Evolutionary conservation across 2,329 filamentous ascomycete species (phyloP).

Genomic region (Sarocladium brachiariae): DNA sequence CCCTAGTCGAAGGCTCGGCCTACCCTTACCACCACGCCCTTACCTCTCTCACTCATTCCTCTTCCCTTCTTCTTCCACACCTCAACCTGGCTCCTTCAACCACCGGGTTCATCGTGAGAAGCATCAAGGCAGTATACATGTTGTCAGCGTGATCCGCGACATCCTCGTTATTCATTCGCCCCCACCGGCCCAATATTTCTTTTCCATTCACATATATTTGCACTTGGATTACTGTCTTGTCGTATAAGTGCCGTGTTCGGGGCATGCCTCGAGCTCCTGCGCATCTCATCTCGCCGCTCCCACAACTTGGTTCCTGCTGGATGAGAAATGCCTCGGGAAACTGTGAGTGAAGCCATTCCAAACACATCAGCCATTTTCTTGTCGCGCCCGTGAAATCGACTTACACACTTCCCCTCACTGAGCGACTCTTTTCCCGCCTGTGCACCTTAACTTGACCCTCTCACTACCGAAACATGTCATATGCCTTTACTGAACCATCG

Average conservation of each 20-base stretch:
- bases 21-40: conserved; percentile 1
- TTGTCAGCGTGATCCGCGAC: not conserved
- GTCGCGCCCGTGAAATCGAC: not conserved
- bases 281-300: conserved; percentile 1
- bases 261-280: conserved; percentile 4
- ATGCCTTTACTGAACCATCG: conserved; percentile 2
- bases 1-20: conserved; percentile 2
- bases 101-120: not conserved
- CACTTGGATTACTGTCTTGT: conserved; percentile 1
- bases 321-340: conserved; percentile 10
- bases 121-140: not conserved
- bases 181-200: not conserved
- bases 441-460: not conserved
- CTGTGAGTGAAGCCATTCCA: not conserved
- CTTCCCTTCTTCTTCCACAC: conserved; percentile 7
- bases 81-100: conserved; percentile 9
- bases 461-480: not conserved
- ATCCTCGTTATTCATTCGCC: not conserved
- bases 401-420: not conserved
- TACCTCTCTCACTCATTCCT: conserved; percentile 8
- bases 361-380: not conserved
- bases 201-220: not conserved
- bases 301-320: not conserved
- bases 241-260: conserved; percentile 8
- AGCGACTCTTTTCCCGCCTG: not conserved